These are phyloP conservation scores for Carex littledalei DNA, from an alignment of 176 grass and related monocot genomes.

Conservation along the genomic window DNA sequence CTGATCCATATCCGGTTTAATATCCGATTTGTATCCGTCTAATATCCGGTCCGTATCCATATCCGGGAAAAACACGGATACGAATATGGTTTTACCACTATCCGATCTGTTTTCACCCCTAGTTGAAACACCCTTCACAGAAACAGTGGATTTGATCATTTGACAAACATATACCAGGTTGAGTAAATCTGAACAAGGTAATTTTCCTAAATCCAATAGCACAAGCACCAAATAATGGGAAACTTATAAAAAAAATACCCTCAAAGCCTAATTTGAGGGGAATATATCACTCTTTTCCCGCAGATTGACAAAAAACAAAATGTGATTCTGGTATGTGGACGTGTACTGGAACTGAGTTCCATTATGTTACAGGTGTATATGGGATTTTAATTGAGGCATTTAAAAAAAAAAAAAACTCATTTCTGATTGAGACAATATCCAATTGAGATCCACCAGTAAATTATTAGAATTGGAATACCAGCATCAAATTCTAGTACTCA, in stretches of 20 bases:
- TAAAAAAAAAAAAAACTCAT: not conserved
- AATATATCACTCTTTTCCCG: not conserved
- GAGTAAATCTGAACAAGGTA: not conserved
- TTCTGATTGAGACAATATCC: not conserved
- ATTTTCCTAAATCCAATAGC: not conserved
- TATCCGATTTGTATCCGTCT: too few relatives aligned
- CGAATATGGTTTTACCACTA: too few relatives aligned
- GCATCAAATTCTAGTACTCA: not conserved
- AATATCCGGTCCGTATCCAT: too few relatives aligned
- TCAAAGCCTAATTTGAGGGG: not conserved
- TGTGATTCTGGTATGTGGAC: not conserved
- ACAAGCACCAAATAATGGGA: not conserved
- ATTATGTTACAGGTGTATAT: not conserved
- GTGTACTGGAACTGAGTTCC: not conserved
- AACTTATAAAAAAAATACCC: not conserved
- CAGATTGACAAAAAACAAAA: not conserved
- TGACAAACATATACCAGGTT: not conserved
- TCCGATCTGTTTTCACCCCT: too few relatives aligned
- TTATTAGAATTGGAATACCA: not conserved
- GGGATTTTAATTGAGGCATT: not conserved
- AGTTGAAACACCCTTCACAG: not conserved
- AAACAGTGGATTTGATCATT: constrained; percentile 2
- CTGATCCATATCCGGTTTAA: too few relatives aligned
- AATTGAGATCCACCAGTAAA: not conserved
- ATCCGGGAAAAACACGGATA: too few relatives aligned